phyloP scores from a whole-genome alignment of 2,329 filamentous ascomycete species.

The Annulohypoxylon truncatum region DNA sequence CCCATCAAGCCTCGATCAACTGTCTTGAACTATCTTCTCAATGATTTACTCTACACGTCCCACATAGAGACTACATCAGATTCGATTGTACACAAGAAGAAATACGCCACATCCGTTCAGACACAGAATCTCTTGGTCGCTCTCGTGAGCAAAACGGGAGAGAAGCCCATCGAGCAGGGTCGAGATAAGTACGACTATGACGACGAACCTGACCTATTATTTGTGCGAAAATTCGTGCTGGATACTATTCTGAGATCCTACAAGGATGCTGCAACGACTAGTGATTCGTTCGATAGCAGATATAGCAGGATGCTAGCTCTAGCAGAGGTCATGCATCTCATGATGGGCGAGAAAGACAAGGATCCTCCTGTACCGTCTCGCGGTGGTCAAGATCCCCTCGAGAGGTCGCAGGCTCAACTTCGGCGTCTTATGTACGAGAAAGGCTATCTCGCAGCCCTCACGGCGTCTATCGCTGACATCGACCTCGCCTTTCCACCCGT shows the following conservation, averaged over 20 bases:
- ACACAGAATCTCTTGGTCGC: conserved; percentile 89
- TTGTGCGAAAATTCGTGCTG: conserved; percentile 93
- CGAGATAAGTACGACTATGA: conserved; percentile 73
- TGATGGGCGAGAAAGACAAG: conserved; percentile 84
- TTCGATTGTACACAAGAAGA: conserved; percentile 83
- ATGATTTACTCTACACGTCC: conserved; percentile 74
- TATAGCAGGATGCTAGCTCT: conserved; percentile 90
- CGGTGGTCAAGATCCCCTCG: conserved; percentile 50
- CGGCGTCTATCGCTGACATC: conserved; percentile 91
- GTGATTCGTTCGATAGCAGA: conserved; percentile 83
- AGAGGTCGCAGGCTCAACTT: conserved; percentile 81
- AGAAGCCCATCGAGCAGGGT: conserved; percentile 71
- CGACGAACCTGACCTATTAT: conserved; percentile 85
- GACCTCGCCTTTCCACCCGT: conserved; percentile 94
- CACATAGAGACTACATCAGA: conserved; percentile 76
- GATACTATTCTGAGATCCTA: conserved; percentile 94
- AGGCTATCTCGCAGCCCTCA: conserved; percentile 89
- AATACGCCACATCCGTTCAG: conserved; percentile 83
- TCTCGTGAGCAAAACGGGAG: conserved; percentile 86
- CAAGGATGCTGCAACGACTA: conserved; percentile 83
- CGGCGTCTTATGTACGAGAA: conserved; percentile 98
- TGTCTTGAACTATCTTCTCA: conserved; percentile 92
- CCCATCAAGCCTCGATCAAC: conserved; percentile 94
- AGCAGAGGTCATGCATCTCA: conserved; percentile 90
- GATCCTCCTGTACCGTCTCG: conserved; percentile 57